Base-by-base conservation (phyloP, 2,329 filamentous ascomycete species). In the Pseudogymnoascus sp. region DNA sequence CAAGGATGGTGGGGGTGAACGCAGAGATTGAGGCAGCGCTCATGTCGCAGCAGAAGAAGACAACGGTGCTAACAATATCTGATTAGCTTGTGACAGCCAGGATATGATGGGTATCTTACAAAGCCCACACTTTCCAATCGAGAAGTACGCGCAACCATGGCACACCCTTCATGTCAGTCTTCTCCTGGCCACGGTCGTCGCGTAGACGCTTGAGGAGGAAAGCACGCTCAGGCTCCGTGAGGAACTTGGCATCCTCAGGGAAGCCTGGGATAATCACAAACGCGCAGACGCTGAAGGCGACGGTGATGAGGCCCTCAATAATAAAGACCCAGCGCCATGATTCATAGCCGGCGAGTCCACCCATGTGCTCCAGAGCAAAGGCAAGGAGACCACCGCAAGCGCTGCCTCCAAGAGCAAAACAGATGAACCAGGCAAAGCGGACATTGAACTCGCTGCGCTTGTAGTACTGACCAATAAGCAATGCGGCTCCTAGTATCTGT, bases 291-390 rank as follows among this genome's bases (percentile, higher is more conserved):
- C 36, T 36, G 15, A 41, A 25, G 7, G 62, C 62, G 25, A 66
- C 53, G 18, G 63, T 63, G 18, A 65, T 57, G 22, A 62, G 43
- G 5, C 63, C 62, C 58, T 65, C 63, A 14, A 65, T 62, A 30
- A 80, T 76, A 66, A 80, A 80, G 36, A 80, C 76, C 77, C 77
- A 79, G 18, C 75, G 71, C 76, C 76, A 77, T 14, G 73, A 70
- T 38, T 66, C 66, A 59, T 75, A 75, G 7, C 75, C 75, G 9
- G 68, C 71, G 14, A 71, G 64, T 0, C 76, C 76, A 35, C 76
- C 70, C 68, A 78, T 72, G 39, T 74, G 66, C 20, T 70, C 68
- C 61, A 77, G 74, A 1, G 70, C 75, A 60, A 75, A 76, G 0
- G 76, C 75, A n/a, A 78, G 70, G 28, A 76, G 69, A 58, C 72